phyloP scores from a whole-genome alignment of 2,329 filamentous ascomycete genomes.

The Colletotrichum paranaense region DNA sequence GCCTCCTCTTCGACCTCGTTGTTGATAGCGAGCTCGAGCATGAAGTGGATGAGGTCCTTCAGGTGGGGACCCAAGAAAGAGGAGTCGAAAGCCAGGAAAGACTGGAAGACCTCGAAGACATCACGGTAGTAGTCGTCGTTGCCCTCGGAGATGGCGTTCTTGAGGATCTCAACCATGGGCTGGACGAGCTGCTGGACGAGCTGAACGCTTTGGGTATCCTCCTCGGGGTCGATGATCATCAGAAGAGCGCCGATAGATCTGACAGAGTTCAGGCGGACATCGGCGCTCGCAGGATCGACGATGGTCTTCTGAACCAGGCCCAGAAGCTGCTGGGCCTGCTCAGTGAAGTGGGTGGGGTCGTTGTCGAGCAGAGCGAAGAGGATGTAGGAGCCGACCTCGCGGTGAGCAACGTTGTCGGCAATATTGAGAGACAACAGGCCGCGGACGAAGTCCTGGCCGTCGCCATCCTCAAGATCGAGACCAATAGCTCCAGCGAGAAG shows the following conservation, averaged over 20 bases:
- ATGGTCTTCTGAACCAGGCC: conserved; percentile 88
- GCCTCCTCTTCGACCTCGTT: conserved; percentile 84
- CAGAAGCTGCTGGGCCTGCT: conserved; percentile 84
- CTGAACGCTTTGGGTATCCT: conserved; percentile 79
- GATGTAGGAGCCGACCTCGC: conserved; percentile 93
- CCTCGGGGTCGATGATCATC: conserved; percentile 88
- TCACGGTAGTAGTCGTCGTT: conserved; percentile 92
- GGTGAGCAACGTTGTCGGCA: conserved; percentile 79
- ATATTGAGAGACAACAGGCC: conserved; percentile 83
- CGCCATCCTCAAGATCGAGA: conserved; percentile 77
- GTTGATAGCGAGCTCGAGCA: conserved; percentile 87
- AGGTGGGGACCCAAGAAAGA: conserved; percentile 87
- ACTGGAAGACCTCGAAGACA: conserved; percentile 97
- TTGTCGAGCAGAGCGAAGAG: conserved; percentile 92
- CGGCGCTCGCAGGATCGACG: conserved; percentile 87
- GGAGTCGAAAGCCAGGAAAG: conserved; percentile 89
- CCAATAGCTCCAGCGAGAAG: conserved; percentile 89
- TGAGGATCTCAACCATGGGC: conserved; percentile 88
- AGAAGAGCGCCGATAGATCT: conserved; percentile 89
- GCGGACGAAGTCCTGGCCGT: conserved; percentile 85
- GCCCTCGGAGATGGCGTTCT: conserved; percentile 80
- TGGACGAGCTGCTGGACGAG: conserved; percentile 86
- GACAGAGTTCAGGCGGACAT: conserved; percentile 95
- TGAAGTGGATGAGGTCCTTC: conserved; percentile 90
- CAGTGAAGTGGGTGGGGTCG: conserved; percentile 84